A percentile compares a stretch with the other conserved stretches of the same genome.
Conservation (phyloP, 768 basidiomycete genomes). For the Boletus vinaceobasis region DNA sequence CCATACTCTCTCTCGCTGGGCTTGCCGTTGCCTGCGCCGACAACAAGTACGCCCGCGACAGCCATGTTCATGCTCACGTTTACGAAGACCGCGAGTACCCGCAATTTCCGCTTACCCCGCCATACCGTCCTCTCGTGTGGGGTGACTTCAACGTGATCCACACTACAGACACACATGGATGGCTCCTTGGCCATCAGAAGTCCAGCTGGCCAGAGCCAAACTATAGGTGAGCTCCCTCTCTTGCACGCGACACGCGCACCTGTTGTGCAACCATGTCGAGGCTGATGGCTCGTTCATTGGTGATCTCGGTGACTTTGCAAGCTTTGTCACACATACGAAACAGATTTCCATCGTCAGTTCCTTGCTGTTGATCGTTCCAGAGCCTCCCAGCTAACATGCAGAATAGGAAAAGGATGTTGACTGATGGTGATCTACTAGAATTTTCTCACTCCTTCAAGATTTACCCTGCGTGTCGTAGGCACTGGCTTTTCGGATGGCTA, state of each 20-base stretch:
- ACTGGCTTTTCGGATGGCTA: conserved; percentile 78
- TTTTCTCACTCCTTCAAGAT: neutral
- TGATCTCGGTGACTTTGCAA: conserved; percentile 78
- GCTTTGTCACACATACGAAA: conserved; percentile 86
- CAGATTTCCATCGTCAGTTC: conserved; percentile 53
- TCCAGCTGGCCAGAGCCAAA: conserved; percentile 71
- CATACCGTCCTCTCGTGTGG: conserved; percentile 74
- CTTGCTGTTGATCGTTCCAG: neutral
- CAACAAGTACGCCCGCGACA: conserved; percentile 19
- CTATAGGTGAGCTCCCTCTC: conserved; percentile 45
- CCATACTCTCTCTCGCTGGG: conserved; percentile 14
- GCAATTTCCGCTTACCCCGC: conserved; percentile 45
- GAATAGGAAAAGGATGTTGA: conserved; percentile 67
- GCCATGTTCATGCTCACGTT: conserved; percentile 32
- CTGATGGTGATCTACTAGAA: conserved; percentile 43
- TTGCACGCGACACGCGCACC: neutral
- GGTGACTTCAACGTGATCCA: conserved; percentile 86
- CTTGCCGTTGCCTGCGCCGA: conserved; percentile 22
- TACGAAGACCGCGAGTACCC: conserved; percentile 38
- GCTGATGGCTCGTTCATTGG: conserved; percentile 33
- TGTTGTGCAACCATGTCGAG: neutral
- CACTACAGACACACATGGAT: conserved; percentile 82
- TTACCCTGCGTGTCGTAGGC: conserved; percentile 36
- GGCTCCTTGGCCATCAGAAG: conserved; percentile 85
- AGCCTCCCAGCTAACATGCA: neutral